A percentile compares a stretch with the other conserved stretches of the same genome.
These are phyloP conservation scores for Yarrowia sp. DNA, from an alignment of 805 yeast genomes.

Conservation along the genomic window DNA sequence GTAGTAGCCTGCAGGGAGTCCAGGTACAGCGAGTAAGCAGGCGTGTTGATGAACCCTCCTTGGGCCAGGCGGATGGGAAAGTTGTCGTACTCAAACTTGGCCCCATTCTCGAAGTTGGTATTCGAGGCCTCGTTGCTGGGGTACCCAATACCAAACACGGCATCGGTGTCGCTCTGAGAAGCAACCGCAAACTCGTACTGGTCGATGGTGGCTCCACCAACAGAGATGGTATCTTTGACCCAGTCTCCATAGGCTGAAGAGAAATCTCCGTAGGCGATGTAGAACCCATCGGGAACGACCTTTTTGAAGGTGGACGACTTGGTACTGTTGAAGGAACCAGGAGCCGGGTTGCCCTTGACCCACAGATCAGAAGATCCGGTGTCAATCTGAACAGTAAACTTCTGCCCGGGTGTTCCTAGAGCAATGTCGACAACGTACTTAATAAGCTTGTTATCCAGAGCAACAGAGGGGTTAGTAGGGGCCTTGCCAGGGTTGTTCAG, in stretches of 20 bases:
- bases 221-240: slow-evolving; percentile 65
- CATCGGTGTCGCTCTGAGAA: slow-evolving; percentile 6
- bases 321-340: slow-evolving; percentile 22
- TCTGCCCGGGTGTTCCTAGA: slow-evolving; percentile 65
- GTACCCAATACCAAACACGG: slow-evolving; percentile 43
- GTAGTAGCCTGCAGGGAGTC: slow-evolving; percentile 49
- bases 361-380: slow-evolving; percentile 76
- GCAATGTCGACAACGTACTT: slow-evolving; percentile 28
- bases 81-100: slow-evolving; percentile 44
- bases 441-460: neutral
- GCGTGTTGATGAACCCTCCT: slow-evolving; percentile 53
- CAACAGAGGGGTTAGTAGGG: neutral
- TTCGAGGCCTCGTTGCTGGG: neutral
- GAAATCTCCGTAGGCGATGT: slow-evolving; percentile 51
- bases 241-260: slow-evolving; percentile 55
- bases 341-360: slow-evolving; percentile 50
- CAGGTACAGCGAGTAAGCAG: slow-evolving; percentile 58
- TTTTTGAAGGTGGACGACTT: slow-evolving; percentile 44
- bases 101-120: too few relatives aligned
- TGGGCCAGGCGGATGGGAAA: slow-evolving; percentile 49
- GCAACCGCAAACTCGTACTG: slow-evolving; percentile 41
- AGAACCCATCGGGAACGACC: slow-evolving; percentile 42
- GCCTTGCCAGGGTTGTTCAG: neutral
- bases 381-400: slow-evolving; percentile 62
- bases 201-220: slow-evolving; percentile 57